Evolutionary conservation across 148 eudicot genomes (phyloP).

Genomic region (Fagopyrum homotropicum): DNA sequence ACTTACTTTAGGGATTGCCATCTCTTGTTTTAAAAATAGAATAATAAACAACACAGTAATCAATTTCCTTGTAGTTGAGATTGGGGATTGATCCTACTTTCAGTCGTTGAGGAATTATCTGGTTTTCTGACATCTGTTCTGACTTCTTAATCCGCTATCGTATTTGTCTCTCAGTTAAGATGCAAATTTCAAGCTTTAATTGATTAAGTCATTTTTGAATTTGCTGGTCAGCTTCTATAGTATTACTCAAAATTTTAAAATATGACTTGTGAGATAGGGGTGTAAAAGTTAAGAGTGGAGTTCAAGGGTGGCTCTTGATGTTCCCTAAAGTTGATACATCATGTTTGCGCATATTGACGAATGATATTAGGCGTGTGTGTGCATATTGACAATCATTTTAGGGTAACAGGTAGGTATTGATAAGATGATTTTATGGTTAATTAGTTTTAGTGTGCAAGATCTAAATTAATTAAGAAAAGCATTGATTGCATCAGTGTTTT

Average conservation of each 20-base stretch:
- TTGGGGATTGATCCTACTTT: neutral
- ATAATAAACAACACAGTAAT: neutral
- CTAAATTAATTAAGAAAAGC: no score
- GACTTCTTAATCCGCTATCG: neutral
- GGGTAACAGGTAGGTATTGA: neutral
- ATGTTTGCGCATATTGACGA: neutral
- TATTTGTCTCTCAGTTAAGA: neutral
- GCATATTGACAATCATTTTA: neutral
- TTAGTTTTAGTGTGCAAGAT: no score
- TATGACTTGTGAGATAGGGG: neutral
- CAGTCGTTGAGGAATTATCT: neutral
- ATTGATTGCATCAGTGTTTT: no score
- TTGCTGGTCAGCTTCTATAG: neutral
- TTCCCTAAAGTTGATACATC: neutral
- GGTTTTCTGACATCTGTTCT: neutral
- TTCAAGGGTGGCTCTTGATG: neutral
- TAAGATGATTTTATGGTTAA: neutral
- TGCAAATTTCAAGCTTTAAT: neutral
- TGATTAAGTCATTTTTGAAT: neutral
- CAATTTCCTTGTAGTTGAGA: neutral
- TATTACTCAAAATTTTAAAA: neutral
- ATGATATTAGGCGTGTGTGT: neutral
- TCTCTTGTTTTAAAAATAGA: neutral
- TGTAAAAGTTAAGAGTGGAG: neutral
- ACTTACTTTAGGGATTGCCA: no score